phyloP scores from a whole-genome alignment of 2,329 filamentous ascomycete species.

The Xylaria sp. region DNA sequence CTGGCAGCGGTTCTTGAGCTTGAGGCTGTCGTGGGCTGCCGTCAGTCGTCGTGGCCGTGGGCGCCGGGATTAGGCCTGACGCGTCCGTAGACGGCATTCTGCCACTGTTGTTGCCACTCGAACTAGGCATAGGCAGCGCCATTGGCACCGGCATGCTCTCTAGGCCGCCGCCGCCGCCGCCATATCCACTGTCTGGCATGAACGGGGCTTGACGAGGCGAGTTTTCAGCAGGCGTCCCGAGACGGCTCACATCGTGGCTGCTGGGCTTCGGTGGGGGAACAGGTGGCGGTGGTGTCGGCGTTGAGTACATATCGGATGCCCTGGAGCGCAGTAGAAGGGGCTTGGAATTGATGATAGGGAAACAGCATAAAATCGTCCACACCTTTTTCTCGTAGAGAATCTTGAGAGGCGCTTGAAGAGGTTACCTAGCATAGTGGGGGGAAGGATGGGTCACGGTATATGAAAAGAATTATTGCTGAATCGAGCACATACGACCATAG shows the following conservation, averaged over 20 bases:
- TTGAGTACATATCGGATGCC: conserved; percentile 42
- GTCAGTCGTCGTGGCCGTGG: conserved; percentile 22
- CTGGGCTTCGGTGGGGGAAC: conserved; percentile 77
- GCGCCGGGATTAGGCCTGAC: conserved; percentile 49
- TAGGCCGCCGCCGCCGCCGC: conserved; percentile 37
- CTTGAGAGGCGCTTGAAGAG: too few relatives aligned
- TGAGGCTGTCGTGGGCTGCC: conserved; percentile 38
- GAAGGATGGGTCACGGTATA: too few relatives aligned
- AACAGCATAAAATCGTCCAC: too few relatives aligned
- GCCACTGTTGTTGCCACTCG: conserved; percentile 35
- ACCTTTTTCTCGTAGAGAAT: too few relatives aligned
- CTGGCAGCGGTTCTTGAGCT: conserved; percentile 56
- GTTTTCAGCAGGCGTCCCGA: conserved; percentile 69
- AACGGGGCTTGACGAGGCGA: conserved; percentile 59
- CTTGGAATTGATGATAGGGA: too few relatives aligned
- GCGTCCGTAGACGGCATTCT: conserved; percentile 42
- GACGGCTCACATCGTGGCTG: conserved; percentile 74
- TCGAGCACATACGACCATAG: too few relatives aligned
- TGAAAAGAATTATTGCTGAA: too few relatives aligned
- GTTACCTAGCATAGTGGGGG: too few relatives aligned
- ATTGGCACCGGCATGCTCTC: conserved; percentile 33
- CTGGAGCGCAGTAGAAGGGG: too few relatives aligned
- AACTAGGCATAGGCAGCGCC: background rate
- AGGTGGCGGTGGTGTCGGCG: conserved; percentile 68
- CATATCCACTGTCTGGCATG: conserved; percentile 46